Conservation (phyloP, 2,329 filamentous ascomycete species). For the Pyrenophora tritici-repentis region DNA sequence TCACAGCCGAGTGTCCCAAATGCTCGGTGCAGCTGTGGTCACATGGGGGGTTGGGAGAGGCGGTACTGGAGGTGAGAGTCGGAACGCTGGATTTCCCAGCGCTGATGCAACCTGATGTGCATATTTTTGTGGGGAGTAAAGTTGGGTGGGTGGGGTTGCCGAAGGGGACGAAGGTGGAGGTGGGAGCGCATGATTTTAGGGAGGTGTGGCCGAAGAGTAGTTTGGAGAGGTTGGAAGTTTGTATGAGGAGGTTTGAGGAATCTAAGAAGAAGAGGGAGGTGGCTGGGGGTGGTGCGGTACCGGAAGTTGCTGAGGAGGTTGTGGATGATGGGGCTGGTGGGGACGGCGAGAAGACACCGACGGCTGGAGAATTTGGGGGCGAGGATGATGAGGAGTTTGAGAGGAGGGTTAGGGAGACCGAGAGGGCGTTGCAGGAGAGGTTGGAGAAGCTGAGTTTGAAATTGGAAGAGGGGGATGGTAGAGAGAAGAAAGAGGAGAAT, state of each 20-base stretch:
- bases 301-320: not conserved
- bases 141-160: slow-evolving; percentile 38
- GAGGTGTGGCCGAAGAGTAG: slow-evolving; percentile 37
- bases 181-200: slow-evolving; percentile 14
- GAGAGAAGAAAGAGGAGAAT: not conserved
- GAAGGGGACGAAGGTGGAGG: slow-evolving; percentile 22
- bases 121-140: slow-evolving; percentile 35
- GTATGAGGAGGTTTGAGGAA: slow-evolving; percentile 9
- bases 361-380: slow-evolving; percentile 21
- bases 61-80: slow-evolving; percentile 22
- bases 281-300: not conserved
- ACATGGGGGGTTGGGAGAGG: slow-evolving; percentile 6
- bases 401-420: slow-evolving; percentile 30
- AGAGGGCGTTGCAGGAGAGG: slow-evolving; percentile 34
- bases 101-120: slow-evolving; percentile 40
- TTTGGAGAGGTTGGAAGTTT: slow-evolving; percentile 29
- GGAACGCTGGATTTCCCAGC: slow-evolving; percentile 37
- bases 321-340: slow-evolving; percentile 10
- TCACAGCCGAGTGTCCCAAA: slow-evolving; percentile 23
- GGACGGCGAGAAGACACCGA: slow-evolving; percentile 40
- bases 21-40: slow-evolving; percentile 34
- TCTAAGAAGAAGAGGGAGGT: slow-evolving; percentile 1
- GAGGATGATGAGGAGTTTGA: slow-evolving; percentile 42
- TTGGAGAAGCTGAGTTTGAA: slow-evolving; percentile 39
- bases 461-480: slow-evolving; percentile 20